These are phyloP conservation scores for Fusarium udum DNA, from an alignment of 2,329 filamentous ascomycete genomes.

Conservation along the genomic window DNA sequence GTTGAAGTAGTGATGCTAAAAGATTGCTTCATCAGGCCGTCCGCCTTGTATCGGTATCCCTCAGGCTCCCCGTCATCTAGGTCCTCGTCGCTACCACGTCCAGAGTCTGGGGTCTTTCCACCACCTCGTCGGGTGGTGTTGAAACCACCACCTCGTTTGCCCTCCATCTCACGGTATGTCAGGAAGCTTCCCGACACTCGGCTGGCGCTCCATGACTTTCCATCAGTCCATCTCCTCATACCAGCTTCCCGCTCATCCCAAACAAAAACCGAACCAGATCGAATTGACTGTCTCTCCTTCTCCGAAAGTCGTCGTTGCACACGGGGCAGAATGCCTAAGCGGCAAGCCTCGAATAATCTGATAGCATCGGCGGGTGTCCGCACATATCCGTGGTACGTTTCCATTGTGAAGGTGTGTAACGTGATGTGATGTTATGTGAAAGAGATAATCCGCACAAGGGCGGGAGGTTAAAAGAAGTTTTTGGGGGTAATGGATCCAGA, in stretches of 20 bases:
- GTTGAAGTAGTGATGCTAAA: conserved; percentile 97
- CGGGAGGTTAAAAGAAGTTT: conserved; percentile 23
- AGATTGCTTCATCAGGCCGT: conserved; percentile 98
- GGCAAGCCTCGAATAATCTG: conserved; percentile 97
- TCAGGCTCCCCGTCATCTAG: conserved; percentile 86
- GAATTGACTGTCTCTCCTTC: conserved; percentile 95
- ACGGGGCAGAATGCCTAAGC: conserved; percentile 85
- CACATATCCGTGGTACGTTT: conserved; percentile 95
- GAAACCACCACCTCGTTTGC: conserved; percentile 88
- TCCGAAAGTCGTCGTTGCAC: conserved; percentile 94
- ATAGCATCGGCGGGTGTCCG: conserved; percentile 97
- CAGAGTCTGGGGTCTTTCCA: conserved; percentile 85
- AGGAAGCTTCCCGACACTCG: conserved; percentile 96
- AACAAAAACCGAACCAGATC: conserved; percentile 97
- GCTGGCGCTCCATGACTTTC: conserved; percentile 98
- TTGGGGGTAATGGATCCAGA: conserved; percentile 32
- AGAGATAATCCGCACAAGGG: conserved; percentile 25
- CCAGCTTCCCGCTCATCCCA: conserved; percentile 99
- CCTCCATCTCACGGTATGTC: conserved; percentile 98
- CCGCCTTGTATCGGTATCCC: conserved; percentile 93
- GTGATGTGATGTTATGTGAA: conserved; percentile 24
- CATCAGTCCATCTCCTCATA: conserved; percentile 98
- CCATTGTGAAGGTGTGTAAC: conserved; percentile 68
- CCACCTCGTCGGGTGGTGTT: conserved; percentile 64
- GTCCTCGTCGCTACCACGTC: conserved; percentile 83